Evolutionary conservation across 371 early-diverging fungal genomes (phyloP), one percentile per base, ranked within the genome.

Genomic region (Apophysomyces ossiformis): DNA sequence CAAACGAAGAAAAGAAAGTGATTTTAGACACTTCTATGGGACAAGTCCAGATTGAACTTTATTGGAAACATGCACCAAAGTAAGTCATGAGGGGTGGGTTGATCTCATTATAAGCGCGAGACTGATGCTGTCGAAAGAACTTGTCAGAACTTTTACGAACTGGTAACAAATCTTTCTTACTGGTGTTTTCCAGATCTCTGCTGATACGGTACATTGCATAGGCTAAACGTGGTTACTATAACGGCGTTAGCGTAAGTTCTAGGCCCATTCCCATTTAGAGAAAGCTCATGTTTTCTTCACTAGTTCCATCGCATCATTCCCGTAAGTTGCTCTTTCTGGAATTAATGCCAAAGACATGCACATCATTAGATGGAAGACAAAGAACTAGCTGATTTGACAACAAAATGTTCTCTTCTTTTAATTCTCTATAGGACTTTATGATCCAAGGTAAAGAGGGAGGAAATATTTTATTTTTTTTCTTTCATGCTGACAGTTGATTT

Each of bases 261-360:
- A 35, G n/a, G 7, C 56, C 5, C 38, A 44, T 8, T 56, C n/a
- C 37, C 38, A 41, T 46, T 7, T 26, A 26, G 32, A 26, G 32
- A 26, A 26, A 18, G 37, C 5, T 44, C 39, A 46, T 2, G 26
- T 44, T 15, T 18, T n/a, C 13, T 37, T 7, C n/a, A 45, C 7
- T 66, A 88, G 84, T 95, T 95, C 63, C 95, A 95, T 70, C 84
- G 94, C 62, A 83, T 95, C 59, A 91, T 93, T 66, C 75, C 85
- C n/a, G 87, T 84, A 82, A 70, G 74, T 64, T n/a, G 58, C 16
- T 18, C 32, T 26, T 26, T 26, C 32, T 26, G 32, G 3, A 41
- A 39, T 11, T 3, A 57, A n/a, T 26, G 4, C 26, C 21, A 21
- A 21, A n/a, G 4, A 11, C n/a, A 57, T 12, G 32, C 21, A 37